Base-by-base conservation (phyloP, 176 grass and related monocot genomes). In the Oryza officinalis region DNA sequence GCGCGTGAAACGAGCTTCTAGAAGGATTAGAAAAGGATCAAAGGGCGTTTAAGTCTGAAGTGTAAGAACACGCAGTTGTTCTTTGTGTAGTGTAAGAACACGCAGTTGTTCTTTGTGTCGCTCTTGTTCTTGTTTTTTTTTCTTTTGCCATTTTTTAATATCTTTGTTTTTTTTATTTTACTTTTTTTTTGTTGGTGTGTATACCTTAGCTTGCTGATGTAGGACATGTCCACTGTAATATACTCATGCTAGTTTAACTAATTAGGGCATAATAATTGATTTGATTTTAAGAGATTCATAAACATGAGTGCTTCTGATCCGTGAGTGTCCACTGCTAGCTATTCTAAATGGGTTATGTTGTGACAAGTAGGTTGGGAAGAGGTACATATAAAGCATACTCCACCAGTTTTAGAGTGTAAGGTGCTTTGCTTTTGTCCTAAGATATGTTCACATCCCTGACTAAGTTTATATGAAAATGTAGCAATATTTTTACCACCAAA, bases 141-240 rank as follows among this genome's bases (percentile, higher is more conserved):
- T 8, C 2, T 30, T 38, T 30, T 33, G 28, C 28, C 27, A 0
- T 23, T 4, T 67, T 47, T 22, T 13, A 20, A 32, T 26, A 54
- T 20, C 17, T 54, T 54, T 54, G 50, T 22, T 20, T 54, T 54
- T 13, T 46, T 46, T 46, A 33, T 54, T 22, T 49, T 3, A 15
- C 13, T 52, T 52, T 54, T 8, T 5, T 20, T 54, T 54, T 5
- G 18, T 54, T 7, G 15, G 50, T 54, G 50, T 54, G 50, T 4
- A 32, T 57, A 50, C 10, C 17, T 23, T 59, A 75, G 73, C 46
- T 75, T 43, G 67, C 8, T 67, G 80, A 43, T 33, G 35, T 63
- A 78, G 83, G 27, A 26, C 27, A 25, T 78, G 13, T 35, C 37
- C 52, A 79, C 60, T 64, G 75, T 64, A 86, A 72, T 7, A 65